A percentile compares a stretch with the other conserved stretches of the same genome.
These are phyloP conservation scores for Cicer pinnatifidum DNA, from an alignment of 306 rosid species.

Conservation along the genomic window DNA sequence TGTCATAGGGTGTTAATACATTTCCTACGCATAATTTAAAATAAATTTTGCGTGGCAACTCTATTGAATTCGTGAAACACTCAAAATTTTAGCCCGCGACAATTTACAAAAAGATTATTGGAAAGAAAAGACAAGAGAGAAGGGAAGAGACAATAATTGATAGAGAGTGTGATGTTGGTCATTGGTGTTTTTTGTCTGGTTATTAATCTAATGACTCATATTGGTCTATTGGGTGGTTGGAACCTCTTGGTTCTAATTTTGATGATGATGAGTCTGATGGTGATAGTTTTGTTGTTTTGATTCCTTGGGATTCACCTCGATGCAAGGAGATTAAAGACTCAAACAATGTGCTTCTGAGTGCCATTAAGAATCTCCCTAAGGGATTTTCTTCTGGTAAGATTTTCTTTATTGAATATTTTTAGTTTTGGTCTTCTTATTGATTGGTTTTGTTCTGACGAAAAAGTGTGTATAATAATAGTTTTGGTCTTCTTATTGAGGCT, in stretches of 20 bases:
- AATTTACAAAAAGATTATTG: not conserved
- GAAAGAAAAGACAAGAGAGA: not conserved
- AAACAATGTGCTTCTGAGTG: conserved; percentile 61
- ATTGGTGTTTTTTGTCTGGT: conserved; percentile 56
- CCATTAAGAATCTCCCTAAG: conserved; percentile 59
- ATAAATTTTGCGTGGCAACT: too few relatives aligned
- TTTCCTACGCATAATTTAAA: too few relatives aligned
- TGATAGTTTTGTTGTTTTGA: conserved; percentile 67
- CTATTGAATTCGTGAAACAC: too few relatives aligned
- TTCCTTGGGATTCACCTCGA: conserved; percentile 70
- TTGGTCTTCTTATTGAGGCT: too few relatives aligned
- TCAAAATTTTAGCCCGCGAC: too few relatives aligned
- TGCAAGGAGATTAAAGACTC: conserved; percentile 61
- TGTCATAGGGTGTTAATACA: too few relatives aligned
- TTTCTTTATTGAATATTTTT: not conserved
- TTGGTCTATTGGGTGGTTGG: conserved; percentile 81
- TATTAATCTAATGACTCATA: conserved; percentile 74
- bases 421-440: not conserved
- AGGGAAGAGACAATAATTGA: conserved; percentile 45
- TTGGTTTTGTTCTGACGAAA: not conserved
- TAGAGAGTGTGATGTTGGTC: conserved; percentile 58
- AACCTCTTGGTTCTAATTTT: conserved; percentile 76
- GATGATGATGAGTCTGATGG: conserved; percentile 16
- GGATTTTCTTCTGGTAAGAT: conserved; percentile 65
- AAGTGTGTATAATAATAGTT: not conserved